Conservation (phyloP, 768 basidiomycete species). For the Butyriboletus loyo region DNA sequence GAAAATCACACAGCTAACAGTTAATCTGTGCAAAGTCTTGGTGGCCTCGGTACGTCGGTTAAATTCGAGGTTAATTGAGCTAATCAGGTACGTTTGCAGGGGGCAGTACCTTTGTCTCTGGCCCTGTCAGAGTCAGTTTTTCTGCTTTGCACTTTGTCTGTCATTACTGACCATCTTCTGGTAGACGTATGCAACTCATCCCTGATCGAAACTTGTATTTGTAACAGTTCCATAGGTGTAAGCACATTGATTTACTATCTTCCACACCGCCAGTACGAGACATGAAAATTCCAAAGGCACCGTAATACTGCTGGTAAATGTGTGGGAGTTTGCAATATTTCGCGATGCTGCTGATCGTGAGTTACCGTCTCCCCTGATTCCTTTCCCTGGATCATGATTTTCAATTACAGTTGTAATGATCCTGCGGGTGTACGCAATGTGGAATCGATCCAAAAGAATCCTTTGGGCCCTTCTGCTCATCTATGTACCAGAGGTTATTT, state of each 20-base stretch:
- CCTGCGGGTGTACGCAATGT: too few relatives aligned
- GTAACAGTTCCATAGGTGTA: too few relatives aligned
- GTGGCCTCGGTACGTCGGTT: background rate
- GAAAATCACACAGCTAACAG: background rate
- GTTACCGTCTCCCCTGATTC: background rate
- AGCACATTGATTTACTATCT: background rate
- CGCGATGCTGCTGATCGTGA: background rate
- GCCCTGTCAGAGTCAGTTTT: background rate
- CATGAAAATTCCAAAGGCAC: background rate
- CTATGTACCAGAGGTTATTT: background rate
- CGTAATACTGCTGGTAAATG: background rate
- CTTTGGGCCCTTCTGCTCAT: background rate
- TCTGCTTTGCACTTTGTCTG: background rate
- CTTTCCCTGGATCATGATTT: background rate
- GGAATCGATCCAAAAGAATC: background rate
- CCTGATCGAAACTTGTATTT: background rate
- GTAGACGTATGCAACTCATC: background rate
- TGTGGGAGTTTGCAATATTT: background rate
- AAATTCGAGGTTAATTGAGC: background rate
- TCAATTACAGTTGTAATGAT: background rate
- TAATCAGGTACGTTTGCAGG: background rate
- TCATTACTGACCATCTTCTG: background rate
- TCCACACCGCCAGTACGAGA: background rate
- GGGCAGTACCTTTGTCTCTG: background rate
- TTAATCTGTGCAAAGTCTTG: background rate